These are phyloP conservation scores for Bryoglossum gracile DNA, from an alignment of 495 filamentous ascomycete species.

Conservation along the genomic window DNA sequence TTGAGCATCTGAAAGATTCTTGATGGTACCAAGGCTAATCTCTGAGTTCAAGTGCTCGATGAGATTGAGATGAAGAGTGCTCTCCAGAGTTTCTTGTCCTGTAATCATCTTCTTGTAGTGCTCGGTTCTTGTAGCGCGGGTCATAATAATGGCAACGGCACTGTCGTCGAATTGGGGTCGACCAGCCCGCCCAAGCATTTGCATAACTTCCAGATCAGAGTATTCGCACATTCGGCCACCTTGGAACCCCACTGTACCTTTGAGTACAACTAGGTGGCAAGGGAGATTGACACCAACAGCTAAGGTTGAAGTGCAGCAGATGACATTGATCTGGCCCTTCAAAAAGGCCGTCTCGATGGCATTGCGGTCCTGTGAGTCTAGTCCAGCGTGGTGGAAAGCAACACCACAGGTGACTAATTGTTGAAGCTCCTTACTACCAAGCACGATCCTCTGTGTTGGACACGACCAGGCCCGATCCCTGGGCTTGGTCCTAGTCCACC, in stretches of 20 bases:
- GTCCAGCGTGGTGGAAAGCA: slow-evolving; percentile 89
- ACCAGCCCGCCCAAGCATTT: slow-evolving; percentile 94
- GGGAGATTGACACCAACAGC: slow-evolving; percentile 93
- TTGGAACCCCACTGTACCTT: slow-evolving; percentile 73
- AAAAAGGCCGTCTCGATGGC: slow-evolving; percentile 68
- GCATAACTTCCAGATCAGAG: slow-evolving; percentile 90
- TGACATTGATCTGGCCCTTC: slow-evolving; percentile 70
- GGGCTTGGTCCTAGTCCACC: slow-evolving; percentile 51
- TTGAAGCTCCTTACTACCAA: slow-evolving; percentile 57
- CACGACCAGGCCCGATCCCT: slow-evolving; percentile 60
- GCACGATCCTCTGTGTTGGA: slow-evolving; percentile 46
- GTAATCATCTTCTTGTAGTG: slow-evolving; percentile 80
- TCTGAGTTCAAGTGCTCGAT: slow-evolving; percentile 95
- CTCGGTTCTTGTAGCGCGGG: slow-evolving; percentile 54
- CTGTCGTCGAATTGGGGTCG: slow-evolving; percentile 87
- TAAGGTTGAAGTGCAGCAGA: slow-evolving; percentile 92
- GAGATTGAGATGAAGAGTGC: slow-evolving; percentile 77
- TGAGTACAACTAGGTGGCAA: slow-evolving; percentile 87
- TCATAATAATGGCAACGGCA: slow-evolving; percentile 84
- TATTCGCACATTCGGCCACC: slow-evolving; percentile 63
- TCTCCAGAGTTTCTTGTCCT: slow-evolving; percentile 79
- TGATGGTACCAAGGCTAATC: slow-evolving; percentile 77
- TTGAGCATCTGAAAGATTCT: slow-evolving; percentile 60
- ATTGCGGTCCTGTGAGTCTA: slow-evolving; percentile 62
- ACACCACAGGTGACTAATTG: slow-evolving; percentile 63